A percentile compares a stretch with the other conserved stretches of the same genome.
phyloP scores from a whole-genome alignment of 768 basidiomycete species.

The Dioszegia crocea region DNA sequence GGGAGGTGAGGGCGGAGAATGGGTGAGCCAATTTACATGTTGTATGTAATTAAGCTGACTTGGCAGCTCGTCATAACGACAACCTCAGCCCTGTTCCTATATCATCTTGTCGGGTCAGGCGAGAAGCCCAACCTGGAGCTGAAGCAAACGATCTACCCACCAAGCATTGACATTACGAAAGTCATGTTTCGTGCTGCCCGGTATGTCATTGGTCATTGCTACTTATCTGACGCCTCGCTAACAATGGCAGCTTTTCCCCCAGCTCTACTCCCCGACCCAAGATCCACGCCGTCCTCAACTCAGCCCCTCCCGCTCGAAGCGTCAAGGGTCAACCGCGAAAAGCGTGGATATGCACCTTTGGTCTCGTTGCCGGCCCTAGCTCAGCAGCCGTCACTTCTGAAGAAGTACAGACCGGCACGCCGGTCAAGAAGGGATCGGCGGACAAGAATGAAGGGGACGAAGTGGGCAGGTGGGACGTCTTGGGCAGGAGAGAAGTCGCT shows the following conservation, averaged over 20 bases:
- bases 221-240: not conserved
- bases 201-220: not conserved
- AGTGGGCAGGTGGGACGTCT: constrained; percentile 69
- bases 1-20: constrained; percentile 55
- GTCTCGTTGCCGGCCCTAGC: constrained; percentile 28
- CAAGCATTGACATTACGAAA: constrained; percentile 36
- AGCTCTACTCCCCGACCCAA: constrained; percentile 17
- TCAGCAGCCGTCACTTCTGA: constrained; percentile 20
- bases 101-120: constrained; percentile 13
- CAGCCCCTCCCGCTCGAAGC: not conserved
- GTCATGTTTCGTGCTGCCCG: constrained; percentile 44
- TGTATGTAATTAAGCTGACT: not conserved
- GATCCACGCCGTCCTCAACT: constrained; percentile 47
- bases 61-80: constrained; percentile 45
- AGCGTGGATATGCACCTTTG: constrained; percentile 35
- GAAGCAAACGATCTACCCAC: constrained; percentile 37
- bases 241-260: constrained; percentile 18
- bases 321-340: constrained; percentile 41
- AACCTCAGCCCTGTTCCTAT: constrained; percentile 29
- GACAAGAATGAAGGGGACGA: constrained; percentile 24
- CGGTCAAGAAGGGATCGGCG: constrained; percentile 14
- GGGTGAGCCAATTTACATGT: constrained; percentile 21
- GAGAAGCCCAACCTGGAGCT: constrained; percentile 22
- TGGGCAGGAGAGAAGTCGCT: constrained; percentile 66
- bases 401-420: constrained; percentile 14